phyloP scores from a whole-genome alignment of 2,329 filamentous ascomycete species.

The Nemania sp. region DNA sequence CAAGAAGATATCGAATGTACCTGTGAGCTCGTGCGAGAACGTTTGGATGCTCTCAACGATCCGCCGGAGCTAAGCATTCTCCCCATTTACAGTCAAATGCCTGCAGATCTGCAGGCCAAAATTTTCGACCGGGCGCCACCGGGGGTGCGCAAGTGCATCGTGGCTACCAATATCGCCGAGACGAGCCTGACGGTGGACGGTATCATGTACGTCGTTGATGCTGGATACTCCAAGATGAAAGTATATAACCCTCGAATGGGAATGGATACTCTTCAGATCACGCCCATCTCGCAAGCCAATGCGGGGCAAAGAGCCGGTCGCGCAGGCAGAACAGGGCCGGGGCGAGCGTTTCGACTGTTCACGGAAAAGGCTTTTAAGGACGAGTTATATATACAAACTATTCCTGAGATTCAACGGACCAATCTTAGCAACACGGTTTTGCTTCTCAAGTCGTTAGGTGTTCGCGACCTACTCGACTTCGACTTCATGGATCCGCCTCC shows the following conservation, averaged over 20 bases:
- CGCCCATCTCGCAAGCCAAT: slow-evolving; percentile 96
- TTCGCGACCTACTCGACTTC: slow-evolving; percentile 92
- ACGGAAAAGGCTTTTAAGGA: slow-evolving; percentile 95
- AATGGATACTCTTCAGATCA: slow-evolving; percentile 98
- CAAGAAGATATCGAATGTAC: slow-evolving; percentile 98
- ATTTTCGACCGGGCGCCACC: slow-evolving; percentile 92
- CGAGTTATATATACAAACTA: slow-evolving; percentile 94
- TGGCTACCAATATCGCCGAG: slow-evolving; percentile 98
- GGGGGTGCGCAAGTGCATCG: slow-evolving; percentile 94
- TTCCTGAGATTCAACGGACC: slow-evolving; percentile 95
- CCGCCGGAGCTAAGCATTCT: slow-evolving; percentile 92
- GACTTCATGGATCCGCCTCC: slow-evolving; percentile 99
- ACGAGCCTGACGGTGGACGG: slow-evolving; percentile 97
- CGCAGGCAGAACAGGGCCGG: slow-evolving; percentile 90
- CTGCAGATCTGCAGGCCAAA: slow-evolving; percentile 93
- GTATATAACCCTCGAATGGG: slow-evolving; percentile 99
- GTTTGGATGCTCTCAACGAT: slow-evolving; percentile 87
- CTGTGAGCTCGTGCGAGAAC: slow-evolving; percentile 88
- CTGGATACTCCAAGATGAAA: slow-evolving; percentile 95
- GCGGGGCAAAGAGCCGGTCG: slow-evolving; percentile 90
- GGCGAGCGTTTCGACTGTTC: slow-evolving; percentile 91
- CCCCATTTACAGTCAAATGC: slow-evolving; percentile 99
- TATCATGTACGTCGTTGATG: slow-evolving; percentile 98
- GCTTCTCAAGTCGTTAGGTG: slow-evolving; percentile 89
- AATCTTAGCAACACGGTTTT: slow-evolving; percentile 95